phyloP scores from a whole-genome alignment of 176 grass and related monocot genomes.

The Saccharum spontaneum region DNA sequence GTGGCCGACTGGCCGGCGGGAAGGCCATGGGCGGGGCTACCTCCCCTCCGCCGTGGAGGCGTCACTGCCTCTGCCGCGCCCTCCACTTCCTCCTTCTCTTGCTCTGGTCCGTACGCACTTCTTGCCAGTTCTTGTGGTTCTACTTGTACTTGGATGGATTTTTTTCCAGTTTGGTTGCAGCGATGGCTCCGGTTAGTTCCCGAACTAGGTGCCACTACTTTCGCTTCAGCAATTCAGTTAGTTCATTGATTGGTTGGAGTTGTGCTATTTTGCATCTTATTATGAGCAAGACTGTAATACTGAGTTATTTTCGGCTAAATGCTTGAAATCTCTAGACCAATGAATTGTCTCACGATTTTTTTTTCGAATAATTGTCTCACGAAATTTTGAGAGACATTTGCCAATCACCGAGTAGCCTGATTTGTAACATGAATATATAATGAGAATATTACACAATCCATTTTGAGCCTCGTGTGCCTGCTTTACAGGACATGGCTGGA shows the following conservation, averaged over 20 bases:
- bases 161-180: background rate
- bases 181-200: background rate
- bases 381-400: background rate
- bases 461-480: too few relatives aligned
- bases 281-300: background rate
- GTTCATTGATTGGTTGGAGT: background rate
- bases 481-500: background rate
- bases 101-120: slow-evolving; percentile 29
- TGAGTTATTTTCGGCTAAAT: slow-evolving; percentile 1
- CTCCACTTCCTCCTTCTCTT: slow-evolving; percentile 2
- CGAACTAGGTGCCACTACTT: background rate
- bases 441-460: too few relatives aligned
- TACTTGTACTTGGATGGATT: background rate
- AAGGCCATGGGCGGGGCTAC: background rate
- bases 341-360: background rate
- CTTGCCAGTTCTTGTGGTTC: background rate
- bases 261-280: background rate
- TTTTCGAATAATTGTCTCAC: background rate
- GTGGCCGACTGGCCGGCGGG: background rate
- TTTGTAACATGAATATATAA: background rate
- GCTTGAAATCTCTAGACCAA: background rate
- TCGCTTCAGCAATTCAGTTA: background rate
- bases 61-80: background rate
- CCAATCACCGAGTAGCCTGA: background rate
- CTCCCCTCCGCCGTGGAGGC: slow-evolving; percentile 12